Percentiles rank a stretch among this genome's conserved stretches.
Conservation (phyloP, 2,329 filamentous ascomycete species). For the Botrytis paeoniae region DNA sequence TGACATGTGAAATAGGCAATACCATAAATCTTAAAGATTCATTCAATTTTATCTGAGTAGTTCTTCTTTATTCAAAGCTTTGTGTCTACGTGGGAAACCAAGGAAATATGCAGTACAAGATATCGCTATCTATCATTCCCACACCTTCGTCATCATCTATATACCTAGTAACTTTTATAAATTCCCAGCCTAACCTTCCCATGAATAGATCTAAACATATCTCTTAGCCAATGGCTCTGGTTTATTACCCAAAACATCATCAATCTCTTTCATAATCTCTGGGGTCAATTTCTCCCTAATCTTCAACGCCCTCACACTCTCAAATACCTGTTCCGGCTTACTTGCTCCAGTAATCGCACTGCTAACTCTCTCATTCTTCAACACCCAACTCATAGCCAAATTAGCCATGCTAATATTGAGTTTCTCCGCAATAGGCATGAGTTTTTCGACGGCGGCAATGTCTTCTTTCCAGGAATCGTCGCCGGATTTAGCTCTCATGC, state of each 20-base stretch:
- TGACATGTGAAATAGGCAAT: background rate
- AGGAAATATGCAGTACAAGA: background rate
- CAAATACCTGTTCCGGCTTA: conserved; percentile 55
- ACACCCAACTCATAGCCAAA: conserved; percentile 60
- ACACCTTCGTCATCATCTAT: background rate
- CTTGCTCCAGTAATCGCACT: conserved; percentile 61
- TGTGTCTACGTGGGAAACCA: background rate
- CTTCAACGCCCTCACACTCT: conserved; percentile 54
- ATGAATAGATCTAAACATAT: conserved; percentile 21
- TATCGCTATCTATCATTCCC: background rate
- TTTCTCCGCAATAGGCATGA: conserved; percentile 61
- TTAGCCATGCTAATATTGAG: conserved; percentile 52
- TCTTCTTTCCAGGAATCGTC: conserved; percentile 52
- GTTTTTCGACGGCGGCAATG: conserved; percentile 57
- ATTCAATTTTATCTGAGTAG: background rate
- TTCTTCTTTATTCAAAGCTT: background rate
- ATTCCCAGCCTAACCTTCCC: too few relatives aligned
- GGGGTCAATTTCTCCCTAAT: conserved; percentile 55
- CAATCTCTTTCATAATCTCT: conserved; percentile 58
- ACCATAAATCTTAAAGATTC: background rate
- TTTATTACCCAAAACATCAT: conserved; percentile 57
- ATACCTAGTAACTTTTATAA: background rate
- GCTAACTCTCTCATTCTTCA: conserved; percentile 60
- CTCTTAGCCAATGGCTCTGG: conserved; percentile 42
- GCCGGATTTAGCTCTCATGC: conserved; percentile 43